These are phyloP conservation scores for Haplographium delicatum DNA, from an alignment of 495 filamentous ascomycete species.

Conservation along the genomic window DNA sequence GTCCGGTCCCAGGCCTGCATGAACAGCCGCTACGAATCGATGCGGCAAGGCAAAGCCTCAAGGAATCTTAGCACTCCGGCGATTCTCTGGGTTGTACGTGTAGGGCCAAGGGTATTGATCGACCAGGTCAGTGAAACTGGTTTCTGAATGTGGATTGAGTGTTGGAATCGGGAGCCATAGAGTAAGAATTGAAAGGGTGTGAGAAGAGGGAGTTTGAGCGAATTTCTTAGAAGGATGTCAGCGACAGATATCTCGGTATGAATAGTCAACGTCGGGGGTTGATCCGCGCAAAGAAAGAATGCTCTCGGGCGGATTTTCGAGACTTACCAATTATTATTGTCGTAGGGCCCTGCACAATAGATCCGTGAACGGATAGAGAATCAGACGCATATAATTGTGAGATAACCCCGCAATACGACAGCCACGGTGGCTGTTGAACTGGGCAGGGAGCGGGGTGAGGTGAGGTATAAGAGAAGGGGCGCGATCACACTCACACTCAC, in stretches of 20 bases:
- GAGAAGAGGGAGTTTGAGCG: conserved; percentile 16
- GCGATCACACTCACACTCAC: no score
- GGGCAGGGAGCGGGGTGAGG: no score
- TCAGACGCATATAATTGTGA: no score
- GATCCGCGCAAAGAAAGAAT: no score
- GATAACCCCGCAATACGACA: no score
- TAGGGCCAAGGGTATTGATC: conserved; percentile 12
- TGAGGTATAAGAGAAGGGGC: no score
- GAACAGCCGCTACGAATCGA: conserved; percentile 5
- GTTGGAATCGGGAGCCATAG: background rate
- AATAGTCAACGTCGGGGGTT: conserved; percentile 3
- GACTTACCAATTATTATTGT: no score
- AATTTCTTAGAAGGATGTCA: conserved; percentile 5
- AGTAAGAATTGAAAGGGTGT: background rate
- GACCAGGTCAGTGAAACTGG: conserved; percentile 7
- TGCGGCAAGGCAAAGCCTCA: conserved; percentile 4
- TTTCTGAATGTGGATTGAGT: conserved; percentile 3
- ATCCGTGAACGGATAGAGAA: no score
- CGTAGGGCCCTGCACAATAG: no score
- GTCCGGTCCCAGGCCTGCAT: conserved; percentile 14
- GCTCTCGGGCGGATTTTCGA: no score
- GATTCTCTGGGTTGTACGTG: conserved; percentile 11
- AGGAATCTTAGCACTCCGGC: conserved; percentile 10
- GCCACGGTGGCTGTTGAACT: no score
- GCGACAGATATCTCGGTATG: conserved; percentile 2